phyloP scores from a whole-genome alignment of 345 rosid genomes.

The Populus pruinosa region DNA sequence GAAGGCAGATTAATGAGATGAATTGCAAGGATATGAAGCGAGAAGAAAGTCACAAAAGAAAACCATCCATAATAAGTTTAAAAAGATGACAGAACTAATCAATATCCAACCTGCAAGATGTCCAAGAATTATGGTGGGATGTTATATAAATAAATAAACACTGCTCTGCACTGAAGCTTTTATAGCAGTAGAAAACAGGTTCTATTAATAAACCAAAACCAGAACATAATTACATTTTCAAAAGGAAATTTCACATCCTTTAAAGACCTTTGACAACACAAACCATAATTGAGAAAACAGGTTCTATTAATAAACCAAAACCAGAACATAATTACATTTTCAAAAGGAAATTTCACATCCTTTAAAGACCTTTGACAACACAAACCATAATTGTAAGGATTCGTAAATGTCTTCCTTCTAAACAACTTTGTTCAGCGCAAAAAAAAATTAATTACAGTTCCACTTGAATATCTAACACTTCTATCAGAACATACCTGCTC shows the following conservation, averaged over 20 bases:
- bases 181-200: neutral
- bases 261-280: neutral
- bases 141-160: neutral
- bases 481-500: slow-evolving; percentile 24
- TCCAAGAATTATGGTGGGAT: neutral
- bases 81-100: neutral
- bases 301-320: neutral
- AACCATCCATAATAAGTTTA: neutral
- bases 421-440: neutral
- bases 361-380: neutral
- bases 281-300: neutral
- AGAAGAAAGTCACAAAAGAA: neutral
- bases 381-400: neutral
- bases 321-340: neutral
- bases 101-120: neutral
- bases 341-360: neutral
- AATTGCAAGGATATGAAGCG: neutral
- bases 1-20: neutral
- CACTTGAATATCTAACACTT: neutral
- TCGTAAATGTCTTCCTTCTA: neutral
- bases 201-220: neutral
- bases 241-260: neutral
- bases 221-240: neutral
- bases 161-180: neutral
- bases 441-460: neutral